Evolutionary conservation across 179 eudicot species (phyloP).

Genomic region (Heliamphora pulchella): DNA sequence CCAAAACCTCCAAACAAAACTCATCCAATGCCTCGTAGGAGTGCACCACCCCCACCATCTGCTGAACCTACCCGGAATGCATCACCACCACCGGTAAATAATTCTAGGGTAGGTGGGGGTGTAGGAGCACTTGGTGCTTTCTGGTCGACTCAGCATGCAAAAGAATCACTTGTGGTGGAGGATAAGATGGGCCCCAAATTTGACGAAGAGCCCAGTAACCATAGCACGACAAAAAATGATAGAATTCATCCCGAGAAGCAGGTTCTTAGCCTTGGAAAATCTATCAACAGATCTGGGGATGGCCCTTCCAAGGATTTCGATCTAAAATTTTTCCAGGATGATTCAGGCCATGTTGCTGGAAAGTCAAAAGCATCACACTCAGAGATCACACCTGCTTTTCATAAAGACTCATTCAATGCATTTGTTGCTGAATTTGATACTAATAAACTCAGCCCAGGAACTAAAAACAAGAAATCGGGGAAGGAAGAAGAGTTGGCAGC

Average conservation of each 20-base stretch:
- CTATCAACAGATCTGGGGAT: slow-evolving; percentile 17
- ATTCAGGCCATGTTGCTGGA: slow-evolving; percentile 22
- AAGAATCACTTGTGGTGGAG: slow-evolving; percentile 37
- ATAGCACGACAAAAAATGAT: slow-evolving; percentile 28
- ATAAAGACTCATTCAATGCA: slow-evolving; percentile 55
- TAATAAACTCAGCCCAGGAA: slow-evolving; percentile 42
- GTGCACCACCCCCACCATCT: slow-evolving; percentile 70
- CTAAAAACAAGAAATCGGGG: slow-evolving; percentile 26
- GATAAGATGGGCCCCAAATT: slow-evolving; percentile 43
- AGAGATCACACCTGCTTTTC: slow-evolving; percentile 36
- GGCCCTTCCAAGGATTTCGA: slow-evolving; percentile 28
- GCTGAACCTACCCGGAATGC: slow-evolving; percentile 41
- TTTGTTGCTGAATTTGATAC: slow-evolving; percentile 81
- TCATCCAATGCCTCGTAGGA: slow-evolving; percentile 64
- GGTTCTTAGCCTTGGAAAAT: slow-evolving; percentile 20
- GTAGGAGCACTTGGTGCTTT: slow-evolving; percentile 68
- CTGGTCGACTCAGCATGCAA: slow-evolving; percentile 81
- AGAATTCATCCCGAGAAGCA: slow-evolving; percentile 26
- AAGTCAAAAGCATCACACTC: slow-evolving; percentile 29
- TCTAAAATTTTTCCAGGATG: slow-evolving; percentile 31
- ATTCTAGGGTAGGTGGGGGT: slow-evolving; percentile 33
- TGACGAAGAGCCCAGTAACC: slow-evolving; percentile 34
- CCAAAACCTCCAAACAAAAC: slow-evolving; percentile 41
- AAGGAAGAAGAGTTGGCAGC: slow-evolving; percentile 45
- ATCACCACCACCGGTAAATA: slow-evolving; percentile 29